Percentiles rank a stretch among this genome's conserved stretches.
Evolutionary conservation across 2,329 filamentous ascomycete genomes (phyloP).

Genomic region (Canariomyces notabilis): DNA sequence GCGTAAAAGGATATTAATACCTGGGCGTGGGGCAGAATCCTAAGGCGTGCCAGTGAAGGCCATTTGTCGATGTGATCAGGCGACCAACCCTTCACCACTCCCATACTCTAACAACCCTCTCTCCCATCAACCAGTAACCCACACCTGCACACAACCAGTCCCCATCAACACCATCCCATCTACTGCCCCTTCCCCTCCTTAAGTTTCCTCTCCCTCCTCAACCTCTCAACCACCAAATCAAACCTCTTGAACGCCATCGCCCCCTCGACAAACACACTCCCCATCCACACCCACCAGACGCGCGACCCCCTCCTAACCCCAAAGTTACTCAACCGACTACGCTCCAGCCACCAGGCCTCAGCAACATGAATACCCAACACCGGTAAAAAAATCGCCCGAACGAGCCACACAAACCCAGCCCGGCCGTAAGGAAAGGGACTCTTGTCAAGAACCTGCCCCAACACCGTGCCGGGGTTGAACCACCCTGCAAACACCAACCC

Average conservation of each 20-base stretch:
- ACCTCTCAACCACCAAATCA: slow-evolving; percentile 42
- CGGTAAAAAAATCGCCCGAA: slow-evolving; percentile 52
- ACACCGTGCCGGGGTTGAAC: slow-evolving; percentile 47
- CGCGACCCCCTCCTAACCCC: slow-evolving; percentile 40
- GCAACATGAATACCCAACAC: slow-evolving; percentile 59
- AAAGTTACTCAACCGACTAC: slow-evolving; percentile 41
- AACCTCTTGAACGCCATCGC: slow-evolving; percentile 45
- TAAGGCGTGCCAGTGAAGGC: too few species aligned
- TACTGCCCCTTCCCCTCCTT: slow-evolving; percentile 8
- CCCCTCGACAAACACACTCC: slow-evolving; percentile 51
- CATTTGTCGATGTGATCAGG: too few species aligned
- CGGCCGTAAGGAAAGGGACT: slow-evolving; percentile 53
- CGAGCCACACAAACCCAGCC: slow-evolving; percentile 52
- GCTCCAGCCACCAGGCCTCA: slow-evolving; percentile 56
- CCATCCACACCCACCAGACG: slow-evolving; percentile 54
- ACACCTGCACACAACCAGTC: background rate
- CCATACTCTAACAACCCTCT: too few species aligned
- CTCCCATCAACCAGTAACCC: too few species aligned
- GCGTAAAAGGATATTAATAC: too few species aligned
- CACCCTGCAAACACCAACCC: slow-evolving; percentile 40
- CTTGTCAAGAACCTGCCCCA: slow-evolving; percentile 46
- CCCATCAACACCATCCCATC: background rate
- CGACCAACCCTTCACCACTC: too few species aligned
- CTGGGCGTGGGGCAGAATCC: too few species aligned
- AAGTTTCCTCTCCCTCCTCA: slow-evolving; percentile 30